Base-by-base conservation (phyloP, 2,329 filamentous ascomycete genomes). In the Orbilia oligospora region DNA sequence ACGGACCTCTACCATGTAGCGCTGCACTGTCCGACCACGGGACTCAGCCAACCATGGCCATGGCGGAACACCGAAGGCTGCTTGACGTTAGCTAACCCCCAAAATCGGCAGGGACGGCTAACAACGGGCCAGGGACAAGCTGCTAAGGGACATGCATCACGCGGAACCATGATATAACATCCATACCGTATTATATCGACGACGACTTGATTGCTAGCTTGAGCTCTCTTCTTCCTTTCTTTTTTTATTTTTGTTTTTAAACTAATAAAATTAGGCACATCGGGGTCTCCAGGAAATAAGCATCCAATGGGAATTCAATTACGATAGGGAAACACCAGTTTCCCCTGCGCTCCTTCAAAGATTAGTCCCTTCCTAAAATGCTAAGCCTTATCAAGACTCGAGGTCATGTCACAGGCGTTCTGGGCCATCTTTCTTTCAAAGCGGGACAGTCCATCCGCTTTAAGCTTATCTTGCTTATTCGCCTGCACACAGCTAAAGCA, bases 401-500 rank as follows among this genome's bases (percentile, higher is more conserved):
- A 46, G 48, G 41, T 48, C 41, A 61, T 20, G 20, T 56, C 48
- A 44, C 55, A 36, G 33, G 6, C 5, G 33, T 36, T 20, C 51
- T 56, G 64, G 68, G 44, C 69, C 70, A n/a, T 27, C 38, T 2
- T 27, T 24, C 14, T 10, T 68, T 44, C 51, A 24, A 38, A 66
- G 69, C 58, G 58, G 58, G 69, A 72, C 18, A 72, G 69, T 67
- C 70, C 64, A 75, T 49, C 67, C 73, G 73, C 73, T 61, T 61
- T 41, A 61, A 61, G 56, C 56, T 77, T 77, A 77, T 77, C 73
- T 77, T 58, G 67, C 67, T 67, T 22, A 58, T 68, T 56, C 24
- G 24, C 24, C 63, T 27, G 22, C 33, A 18, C 33, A 18, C 33
- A 58, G 53, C 30, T 20, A 18, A 22, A 49, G 46, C 65, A 55